These are phyloP conservation scores for Scutellaria baicalensis DNA, from an alignment of 257 asterid species.

Conservation along the genomic window DNA sequence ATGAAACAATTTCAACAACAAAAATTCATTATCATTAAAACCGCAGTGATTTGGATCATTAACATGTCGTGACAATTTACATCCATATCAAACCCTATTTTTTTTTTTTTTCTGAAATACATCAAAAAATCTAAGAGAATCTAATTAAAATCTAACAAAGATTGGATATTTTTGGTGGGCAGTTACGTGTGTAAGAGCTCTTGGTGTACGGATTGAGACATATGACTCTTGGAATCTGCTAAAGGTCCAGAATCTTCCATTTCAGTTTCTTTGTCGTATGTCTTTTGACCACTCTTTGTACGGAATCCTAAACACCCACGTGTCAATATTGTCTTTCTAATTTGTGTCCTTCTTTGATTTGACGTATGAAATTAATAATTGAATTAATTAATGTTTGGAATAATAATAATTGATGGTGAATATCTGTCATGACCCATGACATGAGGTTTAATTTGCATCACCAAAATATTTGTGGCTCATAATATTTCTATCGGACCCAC, in stretches of 20 bases:
- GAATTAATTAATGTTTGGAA: no score
- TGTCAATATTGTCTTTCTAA: no score
- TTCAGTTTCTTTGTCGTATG: neutral
- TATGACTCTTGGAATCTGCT: slow-evolving; percentile 1
- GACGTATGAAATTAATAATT: neutral
- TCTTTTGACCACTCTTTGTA: neutral
- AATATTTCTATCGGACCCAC: neutral
- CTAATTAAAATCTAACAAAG: neutral
- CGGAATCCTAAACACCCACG: neutral
- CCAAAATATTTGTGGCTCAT: neutral
- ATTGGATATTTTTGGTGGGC: neutral
- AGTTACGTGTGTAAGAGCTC: neutral
- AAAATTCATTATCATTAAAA: no score
- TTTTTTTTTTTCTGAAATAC: no score
- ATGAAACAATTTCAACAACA: no score
- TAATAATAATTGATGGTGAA: neutral
- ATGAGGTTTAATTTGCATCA: neutral
- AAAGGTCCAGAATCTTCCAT: neutral
- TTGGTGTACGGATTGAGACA: neutral
- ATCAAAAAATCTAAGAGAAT: no score
- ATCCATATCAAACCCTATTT: no score
- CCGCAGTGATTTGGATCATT: no score
- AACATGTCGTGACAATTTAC: no score
- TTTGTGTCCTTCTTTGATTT: no score
- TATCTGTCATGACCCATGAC: neutral